Evolutionary conservation across 1,139 yeast species (phyloP), one percentile per base, ranked within the genome.

Genomic region (Saccharomycopsis hybrid): DNA sequence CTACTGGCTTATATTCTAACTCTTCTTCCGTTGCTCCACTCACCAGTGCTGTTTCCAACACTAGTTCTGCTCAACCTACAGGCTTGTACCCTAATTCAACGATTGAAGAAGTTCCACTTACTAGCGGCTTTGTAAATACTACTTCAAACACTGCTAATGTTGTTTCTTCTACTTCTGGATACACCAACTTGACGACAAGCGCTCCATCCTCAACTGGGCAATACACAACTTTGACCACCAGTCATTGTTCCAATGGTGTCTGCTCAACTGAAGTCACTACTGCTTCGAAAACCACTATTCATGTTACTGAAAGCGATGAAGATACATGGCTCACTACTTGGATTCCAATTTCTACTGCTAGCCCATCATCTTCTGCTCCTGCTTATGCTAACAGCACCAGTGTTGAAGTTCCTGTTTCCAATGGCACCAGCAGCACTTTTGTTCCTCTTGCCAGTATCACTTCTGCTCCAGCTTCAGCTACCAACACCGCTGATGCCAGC

Each of bases 251-350:
- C 28, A 46, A 44, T 27, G 50, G 44, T 3, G 32, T 46, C 24
- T 48, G 50, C 35, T 33, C 50, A 24, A 51, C 53, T 4, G 45
- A 28, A 5, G 33, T 52, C 25, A 37, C 39, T 29, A 50, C 54
- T 24, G 54, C 53, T 18, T 41, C 44, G 29, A 29, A n/a, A 30
- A 50, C 51, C n/a, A 52, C 55, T 7, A 35, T 48, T 36, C 33
- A 36, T 13, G 49, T 50, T 30, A 47, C 53, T 38, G 51, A 43
- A 35, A 31, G 35, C 24, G 54, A 52, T 30, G 45, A 44, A 5
- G 51, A 51, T 27, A 46, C 28, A n/a, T 48, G 42, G 24, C 31
- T 52, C 13, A 52, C 55, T 8, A 52, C 55, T 13, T 52, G 53
- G 53, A 44, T 52, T 29, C 51, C 53, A 32, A 43, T 45, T 13